Evolutionary conservation across 106 monocot genomes (phyloP).

Genomic region (Hemerocallis citrina): DNA sequence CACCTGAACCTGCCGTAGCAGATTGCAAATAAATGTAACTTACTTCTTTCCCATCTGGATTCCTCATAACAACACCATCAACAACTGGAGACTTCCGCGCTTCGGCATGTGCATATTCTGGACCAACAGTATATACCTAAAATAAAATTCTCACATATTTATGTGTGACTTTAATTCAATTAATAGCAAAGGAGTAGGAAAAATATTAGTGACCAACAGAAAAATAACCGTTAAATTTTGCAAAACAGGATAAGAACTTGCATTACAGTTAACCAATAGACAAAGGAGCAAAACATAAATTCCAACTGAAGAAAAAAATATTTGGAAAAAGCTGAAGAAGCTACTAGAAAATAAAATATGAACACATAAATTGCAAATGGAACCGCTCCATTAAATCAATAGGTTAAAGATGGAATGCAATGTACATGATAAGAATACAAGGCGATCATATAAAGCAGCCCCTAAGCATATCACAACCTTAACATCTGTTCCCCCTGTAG

Average conservation of each 20-base stretch:
- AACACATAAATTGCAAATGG: not conserved
- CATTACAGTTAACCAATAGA: no score
- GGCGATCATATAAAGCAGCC: not conserved
- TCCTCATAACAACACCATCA: constrained; percentile 99
- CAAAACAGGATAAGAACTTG: no score
- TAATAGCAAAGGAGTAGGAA: not conserved
- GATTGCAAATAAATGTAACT: not conserved
- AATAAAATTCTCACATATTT: not conserved
- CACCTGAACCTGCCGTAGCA: not conserved
- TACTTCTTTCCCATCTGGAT: constrained; percentile 98
- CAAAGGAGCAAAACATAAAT: no score
- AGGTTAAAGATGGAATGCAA: not conserved
- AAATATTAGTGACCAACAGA: no score
- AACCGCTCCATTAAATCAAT: not conserved
- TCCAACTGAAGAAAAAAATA: no score
- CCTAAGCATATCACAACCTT: constrained; percentile 39
- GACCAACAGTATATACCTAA: constrained; percentile 95
- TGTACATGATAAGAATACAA: not conserved
- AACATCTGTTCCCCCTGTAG: constrained; percentile 98
- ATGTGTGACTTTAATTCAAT: not conserved
- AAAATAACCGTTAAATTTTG: no score
- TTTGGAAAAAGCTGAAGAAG: no score
- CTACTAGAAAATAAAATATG: no score
- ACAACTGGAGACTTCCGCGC: constrained; percentile 98
- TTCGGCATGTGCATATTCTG: constrained; percentile 99